phyloP scores from a whole-genome alignment of 768 basidiomycete genomes.

The Tylopilus intermedius region DNA sequence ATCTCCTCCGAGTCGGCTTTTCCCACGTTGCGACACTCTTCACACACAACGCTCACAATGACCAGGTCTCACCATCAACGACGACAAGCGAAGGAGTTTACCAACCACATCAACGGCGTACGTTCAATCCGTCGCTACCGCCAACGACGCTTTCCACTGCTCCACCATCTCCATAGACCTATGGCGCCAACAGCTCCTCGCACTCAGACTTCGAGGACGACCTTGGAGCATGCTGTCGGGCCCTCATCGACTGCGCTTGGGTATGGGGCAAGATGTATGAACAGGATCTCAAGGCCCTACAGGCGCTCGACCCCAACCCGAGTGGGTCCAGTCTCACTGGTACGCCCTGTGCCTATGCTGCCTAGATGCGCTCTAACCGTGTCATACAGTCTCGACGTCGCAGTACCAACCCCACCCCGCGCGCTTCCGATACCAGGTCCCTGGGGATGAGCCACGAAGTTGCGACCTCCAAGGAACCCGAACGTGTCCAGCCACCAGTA shows the following conservation, averaged over 20 bases:
- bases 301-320: conserved; percentile 9
- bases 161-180: conserved; percentile 59
- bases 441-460: conserved; percentile 16
- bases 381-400: neutral
- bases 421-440: conserved; percentile 40
- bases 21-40: too few species aligned
- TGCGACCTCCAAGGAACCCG: conserved; percentile 2
- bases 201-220: conserved; percentile 70
- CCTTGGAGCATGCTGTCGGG: conserved; percentile 56
- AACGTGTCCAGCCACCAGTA: neutral
- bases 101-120: too few species aligned
- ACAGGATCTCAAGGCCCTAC: conserved; percentile 42
- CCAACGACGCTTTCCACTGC: conserved; percentile 61
- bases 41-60: too few species aligned
- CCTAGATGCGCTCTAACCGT: neutral
- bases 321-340: neutral
- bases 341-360: neutral
- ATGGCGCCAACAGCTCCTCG: conserved; percentile 59
- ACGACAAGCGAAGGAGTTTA: too few species aligned
- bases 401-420: conserved; percentile 18
- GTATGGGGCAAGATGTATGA: conserved; percentile 65
- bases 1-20: too few species aligned
- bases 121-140: conserved; percentile 32
- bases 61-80: too few species aligned
- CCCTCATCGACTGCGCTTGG: conserved; percentile 66